phyloP scores from a whole-genome alignment of 116 monocot species.

The Thalassia testudinum region DNA sequence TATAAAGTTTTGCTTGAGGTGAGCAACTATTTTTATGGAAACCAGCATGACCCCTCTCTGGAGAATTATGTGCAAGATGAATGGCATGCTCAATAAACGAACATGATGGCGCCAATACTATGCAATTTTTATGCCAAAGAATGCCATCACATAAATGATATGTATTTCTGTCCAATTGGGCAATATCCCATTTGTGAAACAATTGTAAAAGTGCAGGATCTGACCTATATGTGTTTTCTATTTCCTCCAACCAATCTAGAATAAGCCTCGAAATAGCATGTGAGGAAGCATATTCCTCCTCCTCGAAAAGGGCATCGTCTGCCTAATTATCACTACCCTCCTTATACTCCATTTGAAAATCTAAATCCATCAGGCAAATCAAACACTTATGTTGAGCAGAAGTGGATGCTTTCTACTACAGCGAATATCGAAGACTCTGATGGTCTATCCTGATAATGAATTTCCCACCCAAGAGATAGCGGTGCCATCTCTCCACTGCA shows the following conservation, averaged over 20 bases:
- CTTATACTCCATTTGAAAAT: neutral
- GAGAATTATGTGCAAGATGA: neutral
- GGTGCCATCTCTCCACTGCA: neutral
- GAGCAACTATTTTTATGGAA: neutral
- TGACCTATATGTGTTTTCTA: neutral
- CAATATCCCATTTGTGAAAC: neutral
- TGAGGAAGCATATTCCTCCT: neutral
- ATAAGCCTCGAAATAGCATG: neutral
- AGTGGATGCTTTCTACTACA: neutral
- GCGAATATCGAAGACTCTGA: neutral
- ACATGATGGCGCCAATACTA: neutral
- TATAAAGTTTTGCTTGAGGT: too few relatives aligned
- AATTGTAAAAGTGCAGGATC: neutral
- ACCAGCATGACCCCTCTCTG: neutral
- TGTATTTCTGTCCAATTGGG: neutral
- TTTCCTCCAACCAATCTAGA: neutral
- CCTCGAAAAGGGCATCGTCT: neutral
- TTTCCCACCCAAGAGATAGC: neutral
- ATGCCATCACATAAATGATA: neutral
- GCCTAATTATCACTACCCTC: neutral
- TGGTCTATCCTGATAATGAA: slow-evolving; percentile 6
- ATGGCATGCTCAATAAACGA: neutral
- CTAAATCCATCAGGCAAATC: neutral
- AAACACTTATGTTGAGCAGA: neutral
- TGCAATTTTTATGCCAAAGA: neutral